Base-by-base conservation (phyloP, 371 early-diverging fungal species). In the Apophysomyces sp. region DNA sequence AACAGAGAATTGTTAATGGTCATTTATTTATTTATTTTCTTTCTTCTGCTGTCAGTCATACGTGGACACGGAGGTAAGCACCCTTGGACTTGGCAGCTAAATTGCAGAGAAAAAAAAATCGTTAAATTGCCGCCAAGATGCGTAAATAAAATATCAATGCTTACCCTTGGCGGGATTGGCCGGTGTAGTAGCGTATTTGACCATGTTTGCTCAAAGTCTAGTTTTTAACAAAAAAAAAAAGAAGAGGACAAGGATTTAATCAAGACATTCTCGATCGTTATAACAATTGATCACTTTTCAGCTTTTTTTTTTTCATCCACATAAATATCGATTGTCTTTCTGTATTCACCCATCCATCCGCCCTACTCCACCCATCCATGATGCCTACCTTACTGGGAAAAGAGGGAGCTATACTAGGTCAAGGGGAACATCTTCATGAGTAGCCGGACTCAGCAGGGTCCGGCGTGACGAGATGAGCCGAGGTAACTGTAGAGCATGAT, bases 41-140 rank as follows among this genome's bases (percentile, higher is more conserved):
- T 62, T 15, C 37, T 40, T 15, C 11, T 58, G 2, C 52, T 6
- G 13, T 26, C 52, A 15, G 13, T 75, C 77, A 55, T 81, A 81
- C 81, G 92, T 96, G 96, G 83, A 97, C 97, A 79, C 96, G 95
- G 74, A 98, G 92, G 91, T 97, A 94, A 64, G 91, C 89, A 77
- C 96, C 97, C 67, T 93, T 90, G 78, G 97, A 89, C 88, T 94
- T 91, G 80, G 95, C 94, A 81, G 92, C 94, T 91, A 74, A 28
- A n/a, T n/a, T n/a, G n/a, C n/a, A 30, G 16, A 54, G 21, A 67
- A 51, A 44, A 5, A 59, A 36, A n/a, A 16, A 44, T 58, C 11
- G 24, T 51, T 32, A 27, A 13, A 55, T 56, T 27, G 11, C 39
- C 21, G n/a, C 37, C 15, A 44, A 34, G 44, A 15, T 18, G 27